Evolutionary conservation across 768 basidiomycete genomes (phyloP).

Genomic region (Heimioporus sp.): DNA sequence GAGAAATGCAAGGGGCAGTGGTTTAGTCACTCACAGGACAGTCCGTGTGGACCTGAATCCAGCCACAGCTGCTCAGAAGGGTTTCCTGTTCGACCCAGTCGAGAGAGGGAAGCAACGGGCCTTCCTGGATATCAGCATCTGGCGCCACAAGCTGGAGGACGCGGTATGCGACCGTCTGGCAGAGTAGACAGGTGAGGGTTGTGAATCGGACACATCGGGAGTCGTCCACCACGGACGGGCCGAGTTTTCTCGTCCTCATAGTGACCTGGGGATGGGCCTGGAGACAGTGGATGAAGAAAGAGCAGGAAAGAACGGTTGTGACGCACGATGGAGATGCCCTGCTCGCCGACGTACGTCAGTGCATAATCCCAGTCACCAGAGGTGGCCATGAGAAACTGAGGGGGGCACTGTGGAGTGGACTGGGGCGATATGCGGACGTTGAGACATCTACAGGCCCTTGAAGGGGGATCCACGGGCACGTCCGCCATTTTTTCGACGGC

Average conservation of each 20-base stretch:
- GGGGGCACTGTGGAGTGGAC: constrained; percentile 27
- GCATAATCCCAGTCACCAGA: constrained; percentile 40
- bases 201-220: constrained; percentile 57
- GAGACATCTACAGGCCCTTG: constrained; percentile 66
- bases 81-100: constrained; percentile 77
- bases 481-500: constrained; percentile 21
- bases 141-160: constrained; percentile 57
- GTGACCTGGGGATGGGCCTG: constrained; percentile 73
- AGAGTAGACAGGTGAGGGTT: constrained; percentile 67
- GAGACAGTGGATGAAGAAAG: constrained; percentile 6
- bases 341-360: constrained; percentile 61
- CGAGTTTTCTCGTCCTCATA: constrained; percentile 55
- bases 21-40: constrained; percentile 57
- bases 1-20: neutral
- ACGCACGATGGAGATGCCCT: constrained; percentile 66
- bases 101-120: constrained; percentile 64
- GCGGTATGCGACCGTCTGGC: constrained; percentile 65
- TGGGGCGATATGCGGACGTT: constrained; percentile 58
- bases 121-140: constrained; percentile 59
- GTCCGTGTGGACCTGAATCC: constrained; percentile 67
- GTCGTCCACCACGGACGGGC: constrained; percentile 41
- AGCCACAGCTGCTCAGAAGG: constrained; percentile 64
- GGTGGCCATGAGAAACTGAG: constrained; percentile 32
- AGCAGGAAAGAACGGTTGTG: neutral
- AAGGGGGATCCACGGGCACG: constrained; percentile 11